These are phyloP conservation scores for Aureobasidium namibiae DNA, from an alignment of 2,329 filamentous ascomycete species.

Conservation along the genomic window DNA sequence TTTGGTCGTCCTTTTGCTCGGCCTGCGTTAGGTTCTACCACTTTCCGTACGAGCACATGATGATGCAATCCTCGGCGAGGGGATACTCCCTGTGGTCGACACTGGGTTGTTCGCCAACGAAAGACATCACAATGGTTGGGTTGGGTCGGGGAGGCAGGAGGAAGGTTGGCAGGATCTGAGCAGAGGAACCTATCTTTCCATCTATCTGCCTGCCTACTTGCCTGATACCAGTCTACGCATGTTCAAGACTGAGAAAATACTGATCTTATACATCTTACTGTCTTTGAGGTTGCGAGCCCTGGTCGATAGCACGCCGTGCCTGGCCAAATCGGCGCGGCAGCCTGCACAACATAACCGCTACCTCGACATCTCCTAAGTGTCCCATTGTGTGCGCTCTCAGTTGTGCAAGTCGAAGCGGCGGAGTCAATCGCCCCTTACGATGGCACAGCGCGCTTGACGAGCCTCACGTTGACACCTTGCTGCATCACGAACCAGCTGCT, in stretches of 20 bases:
- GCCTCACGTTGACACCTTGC: conserved; percentile 19
- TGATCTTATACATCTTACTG: not conserved
- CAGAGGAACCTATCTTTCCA: not conserved
- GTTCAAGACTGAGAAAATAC: not conserved
- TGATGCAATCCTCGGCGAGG: not conserved
- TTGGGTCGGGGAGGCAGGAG: too few species aligned
- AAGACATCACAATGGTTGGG: not conserved
- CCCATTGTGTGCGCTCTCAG: too few species aligned
- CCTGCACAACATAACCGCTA: too few species aligned
- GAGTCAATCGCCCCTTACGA: not conserved
- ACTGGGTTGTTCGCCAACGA: not conserved
- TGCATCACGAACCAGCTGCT: conserved; percentile 26
- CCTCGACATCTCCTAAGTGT: not conserved
- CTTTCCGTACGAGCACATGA: not conserved
- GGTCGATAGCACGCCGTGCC: too few species aligned
- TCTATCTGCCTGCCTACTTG: not conserved
- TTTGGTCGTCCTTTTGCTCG: not conserved
- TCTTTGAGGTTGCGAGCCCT: too few species aligned
- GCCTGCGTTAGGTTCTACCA: not conserved
- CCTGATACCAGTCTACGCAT: not conserved
- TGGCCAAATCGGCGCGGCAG: too few species aligned
- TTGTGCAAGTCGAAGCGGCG: not conserved
- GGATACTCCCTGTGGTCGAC: not conserved
- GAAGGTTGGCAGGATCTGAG: not conserved
- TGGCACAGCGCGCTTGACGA: conserved; percentile 5